Percentiles rank a stretch among this genome's conserved stretches.
Evolutionary conservation across 768 basidiomycete genomes (phyloP).

Genomic region (Podaxis rugospora): DNA sequence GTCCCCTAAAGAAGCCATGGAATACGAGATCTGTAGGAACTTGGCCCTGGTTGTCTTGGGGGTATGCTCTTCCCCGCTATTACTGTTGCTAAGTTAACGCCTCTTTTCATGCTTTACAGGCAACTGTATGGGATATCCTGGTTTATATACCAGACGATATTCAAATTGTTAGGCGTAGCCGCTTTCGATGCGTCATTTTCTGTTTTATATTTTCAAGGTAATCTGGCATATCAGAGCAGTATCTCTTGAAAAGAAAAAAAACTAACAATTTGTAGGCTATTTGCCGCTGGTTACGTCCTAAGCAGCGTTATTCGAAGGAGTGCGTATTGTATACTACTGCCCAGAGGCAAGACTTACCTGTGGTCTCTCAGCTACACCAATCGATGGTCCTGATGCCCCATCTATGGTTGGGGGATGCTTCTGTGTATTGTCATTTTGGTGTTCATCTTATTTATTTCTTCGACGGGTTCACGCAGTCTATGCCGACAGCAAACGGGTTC

Average conservation of each 20-base stretch:
- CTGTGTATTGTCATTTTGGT: background rate
- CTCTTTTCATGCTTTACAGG: background rate
- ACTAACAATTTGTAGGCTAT: background rate
- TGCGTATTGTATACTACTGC: background rate
- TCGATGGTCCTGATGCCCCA: background rate
- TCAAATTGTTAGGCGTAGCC: background rate
- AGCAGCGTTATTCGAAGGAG: background rate
- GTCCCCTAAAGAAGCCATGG: background rate
- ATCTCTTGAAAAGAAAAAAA: too few relatives aligned
- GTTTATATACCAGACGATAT: background rate
- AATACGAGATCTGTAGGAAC: background rate
- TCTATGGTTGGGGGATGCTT: background rate
- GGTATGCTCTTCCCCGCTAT: background rate
- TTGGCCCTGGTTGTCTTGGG: background rate
- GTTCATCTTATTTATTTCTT: slow-evolving; percentile 25
- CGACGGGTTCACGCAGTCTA: slow-evolving; percentile 28
- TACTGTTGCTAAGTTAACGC: background rate
- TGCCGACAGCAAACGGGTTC: slow-evolving; percentile 15
- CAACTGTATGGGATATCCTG: background rate
- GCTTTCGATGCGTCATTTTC: background rate
- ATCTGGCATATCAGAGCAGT: too few relatives aligned
- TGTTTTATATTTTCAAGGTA: background rate
- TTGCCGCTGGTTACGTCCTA: background rate
- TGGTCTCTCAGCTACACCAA: background rate
- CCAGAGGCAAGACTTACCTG: background rate